Base-by-base conservation (phyloP, 2,329 filamentous ascomycete species). In the Pleochaeta shiraiana region DNA sequence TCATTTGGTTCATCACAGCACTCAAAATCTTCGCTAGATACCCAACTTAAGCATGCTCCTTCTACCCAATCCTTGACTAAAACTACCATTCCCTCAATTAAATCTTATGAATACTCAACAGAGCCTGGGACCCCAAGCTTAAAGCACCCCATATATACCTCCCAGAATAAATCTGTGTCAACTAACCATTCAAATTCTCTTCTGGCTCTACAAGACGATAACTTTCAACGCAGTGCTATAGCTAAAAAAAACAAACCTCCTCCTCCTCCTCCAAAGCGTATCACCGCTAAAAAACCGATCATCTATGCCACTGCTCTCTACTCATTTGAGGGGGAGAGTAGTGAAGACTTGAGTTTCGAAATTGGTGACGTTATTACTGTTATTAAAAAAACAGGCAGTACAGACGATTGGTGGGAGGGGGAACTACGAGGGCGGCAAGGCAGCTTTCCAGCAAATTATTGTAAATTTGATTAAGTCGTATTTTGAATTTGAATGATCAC, bases 341-440 rank as follows among this genome's bases (percentile, higher is more conserved):
- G 76, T 1, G 87, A 86, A 0, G 89, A 95, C 72, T 72, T 95
- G 63, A 79, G 79, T 1, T 95, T 95, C 71, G 78, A 78, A 33
- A 86, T 91, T 73, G 89, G 88, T 1, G 89, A 93, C 70, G 78
- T 81, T 62, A 95, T 95, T 69, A 82, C 79, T 57, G 84, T 95
- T 3, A 71, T 90, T 34, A 88, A 88, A 76, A 89, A 86, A 76
- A 93, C 89, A 1, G 81, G 83, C 6, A 90, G 85, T 67, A 85
- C 83, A 26, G 86, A 93, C 74, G 89, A 93, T 72, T 95, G 89
- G 88, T 95, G 89, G 89, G 82, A 88, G 67, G 89, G 89, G 14
- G 88, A 93, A 73, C 68, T 91, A 16, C 77, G 78, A 47, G 88
- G 88, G 0, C 73, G 77, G 30, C 80, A 79, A 71, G 89, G 89